Evolutionary conservation across 495 filamentous ascomycete genomes (phyloP), one percentile per base, ranked within the genome.

Genomic region (Margaritispora aquatica): DNA sequence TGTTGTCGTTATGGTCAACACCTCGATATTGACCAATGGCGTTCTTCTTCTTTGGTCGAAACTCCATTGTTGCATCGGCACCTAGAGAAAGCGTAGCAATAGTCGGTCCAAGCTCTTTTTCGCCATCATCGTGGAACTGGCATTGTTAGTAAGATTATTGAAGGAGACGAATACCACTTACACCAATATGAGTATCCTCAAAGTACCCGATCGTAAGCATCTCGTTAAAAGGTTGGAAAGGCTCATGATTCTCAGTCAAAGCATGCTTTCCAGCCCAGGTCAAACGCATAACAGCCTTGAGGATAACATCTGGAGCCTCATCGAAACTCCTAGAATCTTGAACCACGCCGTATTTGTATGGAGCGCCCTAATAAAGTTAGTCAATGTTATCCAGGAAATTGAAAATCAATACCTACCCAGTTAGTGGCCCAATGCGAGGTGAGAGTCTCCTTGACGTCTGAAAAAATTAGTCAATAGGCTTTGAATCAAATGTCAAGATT

Each of bases 121-220:
- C 92, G 0, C 92, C 92, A 59, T 96, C 92, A 64, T 95, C 90
- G 55, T 96, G 92, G 58, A 82, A 90, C 85, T 94, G 23, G 26
- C 61, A 48, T n/a, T 27, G 44, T 77, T 60, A 75, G 69, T 47
- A 38, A 11, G 38, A 20, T 34, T 22, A 49, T 10, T 46, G 26
- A 58, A 59, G 20, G 31, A 26, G 24, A 7, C 52, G 52, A 58
- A 38, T 57, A 54, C 60, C 52, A 72, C 85, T 67, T 77, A 90
- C 88, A 17, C 78, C 77, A 36, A 93, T 93, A 23, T 77, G 75
- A 58, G 84, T 82, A 0, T 76, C 70, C 64, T 91, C 81, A 59
- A 93, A 84, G 64, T 93, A 96, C 0, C 88, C 90, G 0, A 96
- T 71, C 0, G 81, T 75, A 0, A 96, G 79, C 8, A 89, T 64